Evolutionary conservation across 2,329 filamentous ascomycete genomes (phyloP).

Genomic region (Dactylellina parvicollis): DNA sequence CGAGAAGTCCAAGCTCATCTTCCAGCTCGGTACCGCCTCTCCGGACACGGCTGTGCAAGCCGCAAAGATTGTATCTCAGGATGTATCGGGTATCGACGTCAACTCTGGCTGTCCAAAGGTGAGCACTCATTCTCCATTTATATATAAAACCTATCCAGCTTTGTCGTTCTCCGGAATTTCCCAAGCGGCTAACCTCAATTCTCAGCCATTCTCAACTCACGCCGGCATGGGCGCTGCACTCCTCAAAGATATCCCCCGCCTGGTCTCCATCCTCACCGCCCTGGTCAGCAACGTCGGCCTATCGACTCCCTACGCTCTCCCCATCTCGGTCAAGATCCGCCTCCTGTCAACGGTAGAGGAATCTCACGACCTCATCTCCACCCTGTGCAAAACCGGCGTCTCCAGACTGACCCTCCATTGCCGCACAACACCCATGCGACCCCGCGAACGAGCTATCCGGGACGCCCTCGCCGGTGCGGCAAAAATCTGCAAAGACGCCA

Average conservation of each 20-base stretch:
- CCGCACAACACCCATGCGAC: constrained; percentile 94
- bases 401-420: constrained; percentile 93
- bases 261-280: constrained; percentile 83
- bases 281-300: constrained; percentile 82
- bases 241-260: constrained; percentile 81
- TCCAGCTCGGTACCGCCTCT: constrained; percentile 89
- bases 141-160: background rate
- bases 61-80: constrained; percentile 81
- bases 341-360: constrained; percentile 79
- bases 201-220: constrained; percentile 80
- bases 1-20: constrained; percentile 81
- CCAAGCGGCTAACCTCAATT: background rate
- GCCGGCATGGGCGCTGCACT: constrained; percentile 97
- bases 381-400: constrained; percentile 86
- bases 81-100: constrained; percentile 94
- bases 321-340: constrained; percentile 94
- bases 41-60: constrained; percentile 85
- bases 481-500: constrained; percentile 79
- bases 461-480: constrained; percentile 86
- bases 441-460: constrained; percentile 84
- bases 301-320: constrained; percentile 53
- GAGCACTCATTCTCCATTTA: background rate
- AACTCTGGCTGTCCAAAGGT: constrained; percentile 95
- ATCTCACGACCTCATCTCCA: constrained; percentile 79
- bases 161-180: no score